Evolutionary conservation across 2,329 filamentous ascomycete genomes (phyloP).

Genomic region (Exophiala sideris): DNA sequence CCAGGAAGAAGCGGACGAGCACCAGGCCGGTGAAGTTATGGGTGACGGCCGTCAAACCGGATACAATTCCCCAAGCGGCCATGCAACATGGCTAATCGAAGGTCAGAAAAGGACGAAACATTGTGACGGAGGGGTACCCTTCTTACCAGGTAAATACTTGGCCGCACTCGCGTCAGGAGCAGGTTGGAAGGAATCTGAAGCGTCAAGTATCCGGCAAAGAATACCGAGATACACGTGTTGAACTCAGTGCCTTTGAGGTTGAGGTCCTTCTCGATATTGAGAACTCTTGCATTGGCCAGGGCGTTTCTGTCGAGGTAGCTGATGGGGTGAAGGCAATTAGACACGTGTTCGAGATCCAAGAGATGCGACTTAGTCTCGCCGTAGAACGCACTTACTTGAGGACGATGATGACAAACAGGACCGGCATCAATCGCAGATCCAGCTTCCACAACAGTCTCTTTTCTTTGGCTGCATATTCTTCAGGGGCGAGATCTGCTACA

Average conservation of each 20-base stretch:
- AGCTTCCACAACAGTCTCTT: constrained; percentile 53
- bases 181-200: constrained; percentile 64
- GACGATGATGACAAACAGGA: constrained; percentile 56
- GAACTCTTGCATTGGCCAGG: constrained; percentile 57
- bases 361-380: background rate
- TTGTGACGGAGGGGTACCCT: too few species aligned
- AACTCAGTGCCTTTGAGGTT: constrained; percentile 62
- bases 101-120: constrained; percentile 44
- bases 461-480: constrained; percentile 31
- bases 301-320: constrained; percentile 51
- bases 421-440: constrained; percentile 51
- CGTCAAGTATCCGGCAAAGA: constrained; percentile 71
- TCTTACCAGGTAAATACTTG: constrained; percentile 61
- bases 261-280: constrained; percentile 48
- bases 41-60: constrained; percentile 46
- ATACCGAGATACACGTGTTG: constrained; percentile 66
- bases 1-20: constrained; percentile 41
- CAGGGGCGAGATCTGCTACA: background rate
- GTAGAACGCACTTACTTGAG: background rate
- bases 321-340: constrained; percentile 36
- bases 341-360: too few species aligned
- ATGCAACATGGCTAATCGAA: constrained; percentile 39
- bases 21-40: constrained; percentile 42
- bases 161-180: constrained; percentile 65
- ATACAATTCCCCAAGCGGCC: constrained; percentile 59